Evolutionary conservation across 1,284 basidiomycete species (phyloP), one percentile per base, ranked within the genome.

Genomic region (Apiotrichum mycotoxinovorans): DNA sequence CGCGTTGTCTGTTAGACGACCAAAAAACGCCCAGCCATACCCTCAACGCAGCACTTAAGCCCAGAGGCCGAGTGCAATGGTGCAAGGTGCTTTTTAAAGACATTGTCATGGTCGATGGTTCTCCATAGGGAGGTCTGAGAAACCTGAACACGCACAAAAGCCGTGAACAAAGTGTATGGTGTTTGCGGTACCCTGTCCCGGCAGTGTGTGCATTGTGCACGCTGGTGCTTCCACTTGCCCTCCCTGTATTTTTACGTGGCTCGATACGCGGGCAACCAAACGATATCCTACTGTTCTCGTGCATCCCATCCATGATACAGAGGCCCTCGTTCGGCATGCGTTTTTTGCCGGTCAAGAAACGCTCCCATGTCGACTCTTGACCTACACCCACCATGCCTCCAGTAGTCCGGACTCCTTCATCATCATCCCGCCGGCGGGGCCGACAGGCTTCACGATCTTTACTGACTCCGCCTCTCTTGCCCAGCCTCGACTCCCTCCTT

Each of bases 401-500:
- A 26, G 22, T 35, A n/a, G 12, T 15, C 23, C 49, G 49, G 38
- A 54, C 46, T 18, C 46, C 47, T 22, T 47, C 45, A 20, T 18
- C 47, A 27, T 47, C 46, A 23, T n/a, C 47, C 23, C 49, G 47
- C 47, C 46, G 42, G 30, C 46, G 30, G 9, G 42, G 34, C 43
- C 54, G 54, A 8, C 48, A 40, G 15, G 26, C 37, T 10, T 56
- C 54, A n/a, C 48, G 55, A 48, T 26, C 51, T 4, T 27, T 56
- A 55, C 59, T 61, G 52, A 61, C 59, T n/a, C 56, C 51, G 17
- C 52, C 59, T 15, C 51, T 38, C 30, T 44, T 44, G 14, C 52
- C 54, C 52, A 62, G 60, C 55, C 61, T 63, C 61, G 61, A 60
- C 42, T 55, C 55, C 8, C 37, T 55, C 27, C 41, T 60, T 34